Percentiles rank a stretch among this genome's conserved stretches.
Conservation (phyloP, 2,329 filamentous ascomycete genomes). For the Moelleriella libera region DNA sequence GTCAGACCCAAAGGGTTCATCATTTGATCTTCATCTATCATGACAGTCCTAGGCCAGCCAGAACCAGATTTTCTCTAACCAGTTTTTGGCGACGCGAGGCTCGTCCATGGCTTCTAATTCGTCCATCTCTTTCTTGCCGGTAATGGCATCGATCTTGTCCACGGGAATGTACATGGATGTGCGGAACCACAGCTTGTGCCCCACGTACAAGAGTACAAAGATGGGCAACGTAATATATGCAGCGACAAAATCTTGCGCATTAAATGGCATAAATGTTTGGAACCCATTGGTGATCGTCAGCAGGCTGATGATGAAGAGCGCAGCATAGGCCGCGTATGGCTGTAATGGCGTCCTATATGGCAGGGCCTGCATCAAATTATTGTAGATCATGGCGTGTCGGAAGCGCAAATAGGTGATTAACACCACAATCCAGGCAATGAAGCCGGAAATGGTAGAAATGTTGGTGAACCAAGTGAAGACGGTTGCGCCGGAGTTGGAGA, state of each 20-base stretch:
- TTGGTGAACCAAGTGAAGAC: constrained; percentile 63
- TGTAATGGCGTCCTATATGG: constrained; percentile 39
- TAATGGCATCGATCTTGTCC: constrained; percentile 38
- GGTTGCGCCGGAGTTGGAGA: constrained; percentile 43
- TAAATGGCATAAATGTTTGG: constrained; percentile 60
- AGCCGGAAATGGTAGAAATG: constrained; percentile 48
- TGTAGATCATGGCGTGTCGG: constrained; percentile 36
- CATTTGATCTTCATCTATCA: no score
- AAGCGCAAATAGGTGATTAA: constrained; percentile 46
- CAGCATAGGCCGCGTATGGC: constrained; percentile 50
- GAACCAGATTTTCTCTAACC: constrained; percentile 37
- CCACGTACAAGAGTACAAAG: constrained; percentile 45
- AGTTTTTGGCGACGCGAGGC: constrained; percentile 33
- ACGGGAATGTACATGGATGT: constrained; percentile 27
- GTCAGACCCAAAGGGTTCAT: no score
- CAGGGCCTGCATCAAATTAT: constrained; percentile 33
- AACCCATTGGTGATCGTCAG: constrained; percentile 66
- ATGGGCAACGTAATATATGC: constrained; percentile 49
- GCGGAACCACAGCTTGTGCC: constrained; percentile 39
- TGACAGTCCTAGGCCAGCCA: constrained; percentile 30
- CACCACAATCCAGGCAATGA: constrained; percentile 46
- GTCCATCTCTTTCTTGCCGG: constrained; percentile 49
- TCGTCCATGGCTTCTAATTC: constrained; percentile 35
- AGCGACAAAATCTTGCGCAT: constrained; percentile 46
- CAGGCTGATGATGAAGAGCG: constrained; percentile 41